Evolutionary conservation across 2,329 filamentous ascomycete genomes (phyloP).

Genomic region (Trematosphaeria pertusa): DNA sequence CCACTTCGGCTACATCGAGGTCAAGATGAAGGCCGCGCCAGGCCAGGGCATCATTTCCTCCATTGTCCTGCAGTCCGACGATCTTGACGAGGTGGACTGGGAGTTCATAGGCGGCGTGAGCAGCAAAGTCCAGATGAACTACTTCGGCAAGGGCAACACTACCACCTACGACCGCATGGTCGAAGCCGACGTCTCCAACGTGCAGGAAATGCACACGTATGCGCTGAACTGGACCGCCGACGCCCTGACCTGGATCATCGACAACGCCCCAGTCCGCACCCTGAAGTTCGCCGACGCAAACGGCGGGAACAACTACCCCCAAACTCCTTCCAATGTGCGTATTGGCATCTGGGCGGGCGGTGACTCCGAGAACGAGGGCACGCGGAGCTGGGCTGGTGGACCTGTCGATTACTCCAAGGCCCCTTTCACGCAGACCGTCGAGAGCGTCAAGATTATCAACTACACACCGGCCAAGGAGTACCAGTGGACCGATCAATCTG

Average conservation of each 20-base stretch:
- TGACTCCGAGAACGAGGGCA: slow-evolving; percentile 60
- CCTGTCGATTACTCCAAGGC: slow-evolving; percentile 54
- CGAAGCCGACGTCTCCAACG: slow-evolving; percentile 63
- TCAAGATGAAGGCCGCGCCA: slow-evolving; percentile 76
- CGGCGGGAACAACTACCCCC: slow-evolving; percentile 70
- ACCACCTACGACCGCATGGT: slow-evolving; percentile 73
- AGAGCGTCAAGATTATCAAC: slow-evolving; percentile 59
- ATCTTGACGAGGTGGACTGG: slow-evolving; percentile 88
- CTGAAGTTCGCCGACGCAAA: slow-evolving; percentile 65
- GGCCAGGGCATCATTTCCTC: slow-evolving; percentile 80
- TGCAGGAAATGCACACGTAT: slow-evolving; percentile 71
- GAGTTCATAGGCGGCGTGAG: slow-evolving; percentile 76
- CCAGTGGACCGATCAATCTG: slow-evolving; percentile 57
- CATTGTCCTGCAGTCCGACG: slow-evolving; percentile 83
- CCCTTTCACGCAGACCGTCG: slow-evolving; percentile 61
- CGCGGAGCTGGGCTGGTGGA: slow-evolving; percentile 73
- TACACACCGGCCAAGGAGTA: slow-evolving; percentile 60
- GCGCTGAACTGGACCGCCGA: slow-evolving; percentile 76
- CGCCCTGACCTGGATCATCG: slow-evolving; percentile 72
- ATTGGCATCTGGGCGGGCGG: slow-evolving; percentile 59
- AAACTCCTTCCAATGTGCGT: slow-evolving; percentile 72
- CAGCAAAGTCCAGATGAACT: slow-evolving; percentile 73
- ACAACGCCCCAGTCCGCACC: slow-evolving; percentile 69
- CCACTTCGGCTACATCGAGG: slow-evolving; percentile 82
- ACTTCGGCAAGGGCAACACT: slow-evolving; percentile 76